phyloP scores from a whole-genome alignment of 345 rosid genomes.

The Tarenaya hassleriana region DNA sequence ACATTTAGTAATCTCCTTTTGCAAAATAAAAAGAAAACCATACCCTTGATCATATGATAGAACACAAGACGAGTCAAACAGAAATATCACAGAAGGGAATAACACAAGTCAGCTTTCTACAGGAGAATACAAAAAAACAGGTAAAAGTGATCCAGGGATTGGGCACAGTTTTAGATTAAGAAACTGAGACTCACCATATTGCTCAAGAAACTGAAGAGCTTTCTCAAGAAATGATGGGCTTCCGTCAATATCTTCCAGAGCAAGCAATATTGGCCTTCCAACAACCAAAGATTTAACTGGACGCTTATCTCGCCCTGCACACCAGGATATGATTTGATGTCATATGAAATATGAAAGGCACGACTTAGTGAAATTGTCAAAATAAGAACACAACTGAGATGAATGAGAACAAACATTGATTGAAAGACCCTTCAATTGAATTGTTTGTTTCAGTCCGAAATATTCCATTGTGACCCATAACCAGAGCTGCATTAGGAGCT shows the following conservation, averaged over 20 bases:
- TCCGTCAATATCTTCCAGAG: constrained; percentile 97
- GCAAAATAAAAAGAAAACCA: background rate
- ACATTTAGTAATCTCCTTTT: background rate
- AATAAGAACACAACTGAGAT: background rate
- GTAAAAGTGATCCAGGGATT: background rate
- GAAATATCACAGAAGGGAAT: background rate
- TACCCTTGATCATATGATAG: background rate
- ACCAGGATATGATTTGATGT: constrained; percentile 11
- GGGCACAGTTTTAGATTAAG: constrained; percentile 3
- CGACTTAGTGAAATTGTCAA: constrained; percentile 1
- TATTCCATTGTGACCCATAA: constrained; percentile 87
- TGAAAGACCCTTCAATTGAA: constrained; percentile 69
- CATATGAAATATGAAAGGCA: constrained; percentile 4
- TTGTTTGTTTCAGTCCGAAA: constrained; percentile 70
- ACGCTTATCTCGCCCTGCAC: constrained; percentile 82
- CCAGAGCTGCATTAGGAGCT: constrained; percentile 94
- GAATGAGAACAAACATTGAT: constrained; percentile 58
- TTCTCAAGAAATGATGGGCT: constrained; percentile 96
- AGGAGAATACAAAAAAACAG: constrained; percentile 4
- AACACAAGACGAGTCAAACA: background rate
- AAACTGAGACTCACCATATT: constrained; percentile 52
- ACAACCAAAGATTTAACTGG: constrained; percentile 87
- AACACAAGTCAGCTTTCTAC: background rate
- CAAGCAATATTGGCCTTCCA: constrained; percentile 97
- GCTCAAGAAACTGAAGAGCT: constrained; percentile 93